These are phyloP conservation scores for Achaetomium macrosporum DNA, from an alignment of 2,329 filamentous ascomycete genomes.

Conservation along the genomic window DNA sequence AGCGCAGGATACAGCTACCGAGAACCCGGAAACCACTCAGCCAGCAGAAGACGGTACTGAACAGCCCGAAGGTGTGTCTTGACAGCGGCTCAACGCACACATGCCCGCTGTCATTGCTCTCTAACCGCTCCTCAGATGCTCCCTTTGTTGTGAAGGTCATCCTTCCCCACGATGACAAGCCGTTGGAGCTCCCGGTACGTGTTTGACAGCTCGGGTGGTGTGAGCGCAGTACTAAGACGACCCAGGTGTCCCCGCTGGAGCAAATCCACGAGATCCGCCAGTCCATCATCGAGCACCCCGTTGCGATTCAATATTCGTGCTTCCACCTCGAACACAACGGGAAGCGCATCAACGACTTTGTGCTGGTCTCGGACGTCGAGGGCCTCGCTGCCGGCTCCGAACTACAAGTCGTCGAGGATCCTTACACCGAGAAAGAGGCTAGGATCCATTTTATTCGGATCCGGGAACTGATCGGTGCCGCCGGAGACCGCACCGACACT, in stretches of 20 bases:
- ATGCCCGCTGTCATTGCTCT: background rate
- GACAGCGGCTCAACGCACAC: background rate
- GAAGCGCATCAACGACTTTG: constrained; percentile 88
- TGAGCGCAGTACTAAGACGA: constrained; percentile 22
- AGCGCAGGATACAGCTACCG: constrained; percentile 14
- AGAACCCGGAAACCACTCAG: constrained; percentile 17
- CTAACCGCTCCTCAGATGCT: constrained; percentile 33
- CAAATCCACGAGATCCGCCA: constrained; percentile 97
- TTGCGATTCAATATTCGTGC: constrained; percentile 95
- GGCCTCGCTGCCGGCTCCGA: constrained; percentile 72
- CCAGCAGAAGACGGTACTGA: constrained; percentile 27
- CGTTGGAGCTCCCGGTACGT: constrained; percentile 80
- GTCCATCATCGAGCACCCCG: constrained; percentile 87
- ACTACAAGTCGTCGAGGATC: constrained; percentile 79
- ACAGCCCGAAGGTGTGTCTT: constrained; percentile 30
- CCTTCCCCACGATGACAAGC: constrained; percentile 66
- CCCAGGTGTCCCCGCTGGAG: constrained; percentile 81
- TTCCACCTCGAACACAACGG: constrained; percentile 94
- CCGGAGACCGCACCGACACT: constrained; percentile 80
- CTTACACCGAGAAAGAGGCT: constrained; percentile 97
- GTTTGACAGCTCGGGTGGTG: background rate
- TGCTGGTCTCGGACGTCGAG: constrained; percentile 83
- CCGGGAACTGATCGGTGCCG: constrained; percentile 86
- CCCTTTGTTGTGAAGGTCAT: constrained; percentile 64
- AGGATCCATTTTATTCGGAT: constrained; percentile 89